Base-by-base conservation (phyloP, 2,329 filamentous ascomycete genomes). In the Alternaria sp. region DNA sequence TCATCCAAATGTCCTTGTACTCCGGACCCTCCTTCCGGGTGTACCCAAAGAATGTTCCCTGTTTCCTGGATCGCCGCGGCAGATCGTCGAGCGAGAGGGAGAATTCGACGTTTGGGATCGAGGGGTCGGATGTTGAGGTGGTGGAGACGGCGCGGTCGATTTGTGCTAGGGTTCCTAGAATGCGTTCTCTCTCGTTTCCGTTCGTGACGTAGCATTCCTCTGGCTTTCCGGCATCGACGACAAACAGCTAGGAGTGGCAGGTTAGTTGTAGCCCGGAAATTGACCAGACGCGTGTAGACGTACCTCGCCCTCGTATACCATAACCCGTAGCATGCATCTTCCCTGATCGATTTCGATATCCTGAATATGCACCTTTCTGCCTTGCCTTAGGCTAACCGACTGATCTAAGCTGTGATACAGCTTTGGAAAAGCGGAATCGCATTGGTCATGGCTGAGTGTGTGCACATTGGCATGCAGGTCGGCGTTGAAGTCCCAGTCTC, bases 181-280 rank as follows among this genome's bases (percentile, higher is more conserved):
- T 78, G 23, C 75, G 73, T 63, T 77, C 75, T 51, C 75, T 72
- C 61, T 78, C 75, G 65, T 78, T 78, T 50, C 75, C 75, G 54
- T 77, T 77, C 10, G 67, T 68, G 7, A 78, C 75, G 44, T 78
- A 78, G 68, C 75, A 78, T 51, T 67, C 26, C 64, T 78, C 75
- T 6, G 75, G 75, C 46, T 70, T 69, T 15, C 75, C 75, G 9
- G 75, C 62, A 44, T 77, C 72, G 46, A 77, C 67, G 5, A 78
- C 71, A 55, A 78, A 78, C 14, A 78, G 63, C 75, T 78, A 43
- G 14, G 49, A 14, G 28, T 11, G 25, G 12, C 15, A 10, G 44
- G 64, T 73, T 21, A 73, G 67, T 30, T 28, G 21, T 8, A 9
- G 23, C 15, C 7, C 8, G 21, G 14, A 28, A 12, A 6, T n/a